A percentile compares a stretch with the other conserved stretches of the same genome.
These are phyloP conservation scores for Verbena officinalis DNA, from an alignment of 257 asterid genomes.

Conservation along the genomic window DNA sequence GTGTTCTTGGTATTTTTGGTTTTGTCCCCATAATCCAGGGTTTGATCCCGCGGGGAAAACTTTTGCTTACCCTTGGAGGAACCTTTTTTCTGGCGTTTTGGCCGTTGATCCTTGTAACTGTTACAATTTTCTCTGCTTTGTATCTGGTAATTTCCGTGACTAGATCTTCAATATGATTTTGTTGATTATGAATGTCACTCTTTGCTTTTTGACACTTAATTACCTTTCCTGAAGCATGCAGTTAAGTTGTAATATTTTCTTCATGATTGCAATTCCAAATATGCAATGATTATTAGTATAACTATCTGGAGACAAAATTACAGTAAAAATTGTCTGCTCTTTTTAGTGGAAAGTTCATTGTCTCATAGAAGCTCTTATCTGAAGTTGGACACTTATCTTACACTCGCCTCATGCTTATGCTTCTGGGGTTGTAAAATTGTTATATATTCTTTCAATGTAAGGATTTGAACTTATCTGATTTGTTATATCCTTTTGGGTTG, in stretches of 20 bases:
- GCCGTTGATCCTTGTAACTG: conserved; percentile 79
- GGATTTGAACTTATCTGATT: background rate
- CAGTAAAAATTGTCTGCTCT: background rate
- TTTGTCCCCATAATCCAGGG: conserved; percentile 52
- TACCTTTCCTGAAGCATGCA: too few species aligned
- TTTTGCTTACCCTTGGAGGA: conserved; percentile 88
- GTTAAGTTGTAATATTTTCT: too few species aligned
- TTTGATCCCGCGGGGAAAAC: conserved; percentile 85
- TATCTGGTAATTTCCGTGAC: conserved; percentile 66
- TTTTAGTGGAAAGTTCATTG: background rate
- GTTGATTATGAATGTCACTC: too few species aligned
- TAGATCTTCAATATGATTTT: conserved; percentile 2
- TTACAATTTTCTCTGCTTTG: conserved; percentile 57
- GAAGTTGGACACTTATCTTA: conserved; percentile 4
- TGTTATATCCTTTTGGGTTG: background rate
- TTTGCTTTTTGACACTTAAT: too few species aligned
- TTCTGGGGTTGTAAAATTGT: background rate
- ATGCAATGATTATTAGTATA: background rate
- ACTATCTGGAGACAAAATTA: background rate
- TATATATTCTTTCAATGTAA: background rate
- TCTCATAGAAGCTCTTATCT: background rate
- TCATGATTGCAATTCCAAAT: background rate
- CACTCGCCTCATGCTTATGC: background rate
- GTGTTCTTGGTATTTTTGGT: background rate
- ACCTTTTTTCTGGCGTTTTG: conserved; percentile 83